Base-by-base conservation (phyloP, 352 stramenopile species). In the Paralagenidium karlingii region DNA sequence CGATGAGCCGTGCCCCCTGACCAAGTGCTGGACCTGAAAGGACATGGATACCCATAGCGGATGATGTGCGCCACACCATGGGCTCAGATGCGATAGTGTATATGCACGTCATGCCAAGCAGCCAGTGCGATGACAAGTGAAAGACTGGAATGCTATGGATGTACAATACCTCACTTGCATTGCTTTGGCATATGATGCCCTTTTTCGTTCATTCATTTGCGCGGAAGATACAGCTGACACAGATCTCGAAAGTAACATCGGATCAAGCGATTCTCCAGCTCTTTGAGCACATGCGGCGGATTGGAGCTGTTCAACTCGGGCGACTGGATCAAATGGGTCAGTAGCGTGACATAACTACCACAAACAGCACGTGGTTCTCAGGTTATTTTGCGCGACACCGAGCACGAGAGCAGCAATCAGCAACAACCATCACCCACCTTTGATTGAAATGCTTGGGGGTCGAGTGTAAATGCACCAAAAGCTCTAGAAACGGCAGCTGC, bases 251-350 rank as follows among this genome's bases (percentile, higher is more conserved):
- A 86, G 48, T 78, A 89, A 45, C 76, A 87, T 28, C 76, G 76
- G 34, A 89, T 39, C 53, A 89, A 81, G 15, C 76, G 76, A 43
- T 85, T 67, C 54, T 86, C 61, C 13, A 77, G 57, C 13, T 82
- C 65, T 40, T 80, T 78, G 26, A 82, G 59, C 16, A 85, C 67
- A 3, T 55, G 47, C 25, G 51, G 39, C 0, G 76, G 68, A 43
- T 86, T 89, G 28, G 69, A 85, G 37, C 58, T 68, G 53, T 89
- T 89, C 30, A 89, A 40, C 49, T 89, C 76, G 3, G 76, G 76
- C 3, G 69, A 85, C 56, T 89, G 76, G 46, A 89, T 80, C 24
- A 89, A 46, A 42, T 85, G 73, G 22, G 73, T 86, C 21, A 89
- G 47, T n/a, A 89, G 49, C 38, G 64, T 77, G 18, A 89, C 65